Evolutionary conservation across 2,329 filamentous ascomycete genomes (phyloP).

Genomic region (Fusarium tupiense): DNA sequence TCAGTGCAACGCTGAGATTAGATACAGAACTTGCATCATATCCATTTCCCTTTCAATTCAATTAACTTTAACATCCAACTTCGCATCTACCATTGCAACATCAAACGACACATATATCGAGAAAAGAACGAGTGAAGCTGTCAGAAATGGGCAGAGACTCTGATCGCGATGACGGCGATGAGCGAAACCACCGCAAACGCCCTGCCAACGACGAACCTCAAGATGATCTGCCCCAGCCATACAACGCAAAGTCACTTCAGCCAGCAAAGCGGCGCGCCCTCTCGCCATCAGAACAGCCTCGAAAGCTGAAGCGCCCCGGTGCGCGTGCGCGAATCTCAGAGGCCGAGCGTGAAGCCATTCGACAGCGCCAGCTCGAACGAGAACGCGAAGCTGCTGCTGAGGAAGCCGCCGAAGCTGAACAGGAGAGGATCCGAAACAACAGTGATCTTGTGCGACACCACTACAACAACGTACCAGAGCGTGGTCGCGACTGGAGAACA

Average conservation of each 20-base stretch:
- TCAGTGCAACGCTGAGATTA: slow-evolving; percentile 9
- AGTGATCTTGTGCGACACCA: slow-evolving; percentile 91
- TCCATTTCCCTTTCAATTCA: slow-evolving; percentile 2
- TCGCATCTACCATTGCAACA: not conserved
- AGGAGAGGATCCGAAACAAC: slow-evolving; percentile 61
- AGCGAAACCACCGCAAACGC: slow-evolving; percentile 45
- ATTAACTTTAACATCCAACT: not conserved
- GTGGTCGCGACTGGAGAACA: slow-evolving; percentile 92
- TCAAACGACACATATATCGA: not conserved
- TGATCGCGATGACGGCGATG: slow-evolving; percentile 19
- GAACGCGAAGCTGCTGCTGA: slow-evolving; percentile 55
- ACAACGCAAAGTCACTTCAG: slow-evolving; percentile 67
- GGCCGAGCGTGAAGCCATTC: slow-evolving; percentile 73
- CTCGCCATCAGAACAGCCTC: slow-evolving; percentile 65
- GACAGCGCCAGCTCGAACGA: slow-evolving; percentile 68
- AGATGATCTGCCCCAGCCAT: slow-evolving; percentile 66
- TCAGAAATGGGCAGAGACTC: slow-evolving; percentile 31
- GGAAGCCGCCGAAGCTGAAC: slow-evolving; percentile 50
- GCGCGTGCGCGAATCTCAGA: slow-evolving; percentile 73
- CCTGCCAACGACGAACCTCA: slow-evolving; percentile 48
- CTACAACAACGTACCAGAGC: slow-evolving; percentile 95
- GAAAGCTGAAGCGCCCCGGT: slow-evolving; percentile 75
- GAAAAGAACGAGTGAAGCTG: not conserved
- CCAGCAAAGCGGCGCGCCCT: slow-evolving; percentile 67
- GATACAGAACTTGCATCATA: slow-evolving; percentile 13